phyloP scores from a whole-genome alignment of 805 yeast species.

The Cyberlindnera mycetangii region DNA sequence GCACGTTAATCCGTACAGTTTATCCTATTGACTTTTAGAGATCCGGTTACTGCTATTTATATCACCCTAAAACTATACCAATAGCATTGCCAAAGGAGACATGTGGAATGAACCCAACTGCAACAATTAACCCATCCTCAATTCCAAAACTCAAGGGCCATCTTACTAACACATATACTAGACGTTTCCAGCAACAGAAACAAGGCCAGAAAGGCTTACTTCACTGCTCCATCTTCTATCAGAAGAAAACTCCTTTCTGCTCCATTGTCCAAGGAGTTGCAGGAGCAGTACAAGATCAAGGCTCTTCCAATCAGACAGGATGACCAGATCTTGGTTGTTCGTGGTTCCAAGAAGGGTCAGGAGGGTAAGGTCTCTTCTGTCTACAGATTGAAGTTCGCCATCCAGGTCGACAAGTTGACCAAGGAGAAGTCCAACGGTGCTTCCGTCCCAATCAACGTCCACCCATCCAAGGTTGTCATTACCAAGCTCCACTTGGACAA shows the following conservation, averaged over 20 bases:
- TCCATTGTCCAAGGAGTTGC: conserved; percentile 98
- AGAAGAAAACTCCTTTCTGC: conserved; percentile 96
- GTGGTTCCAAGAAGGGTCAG: conserved; percentile 99
- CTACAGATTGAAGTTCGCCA: conserved; percentile 97
- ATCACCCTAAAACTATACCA: too few species aligned
- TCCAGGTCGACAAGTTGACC: conserved; percentile 96
- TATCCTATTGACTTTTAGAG: too few species aligned
- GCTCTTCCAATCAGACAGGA: conserved; percentile 97
- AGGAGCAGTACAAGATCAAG: conserved; percentile 94
- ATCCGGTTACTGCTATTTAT: too few species aligned
- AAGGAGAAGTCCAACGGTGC: conserved; percentile 98
- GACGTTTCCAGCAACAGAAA: conserved; percentile 99
- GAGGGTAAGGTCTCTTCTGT: conserved; percentile 98
- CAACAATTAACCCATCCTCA: neutral
- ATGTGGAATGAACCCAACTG: too few species aligned
- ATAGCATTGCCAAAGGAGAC: too few species aligned
- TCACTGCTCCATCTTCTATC: conserved; percentile 94
- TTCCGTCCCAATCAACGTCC: conserved; percentile 93
- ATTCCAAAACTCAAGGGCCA: neutral
- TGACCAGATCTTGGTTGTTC: conserved; percentile 91
- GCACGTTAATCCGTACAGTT: too few species aligned
- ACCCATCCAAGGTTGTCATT: conserved; percentile 98
- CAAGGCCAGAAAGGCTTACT: conserved; percentile 99
- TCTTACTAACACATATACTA: conserved; percentile 36
- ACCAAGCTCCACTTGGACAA: conserved; percentile 97